Percentiles rank a stretch among this genome's conserved stretches.
Evolutionary conservation across 148 eudicot species (phyloP).

Genomic region (Dysphania ambrosioides): DNA sequence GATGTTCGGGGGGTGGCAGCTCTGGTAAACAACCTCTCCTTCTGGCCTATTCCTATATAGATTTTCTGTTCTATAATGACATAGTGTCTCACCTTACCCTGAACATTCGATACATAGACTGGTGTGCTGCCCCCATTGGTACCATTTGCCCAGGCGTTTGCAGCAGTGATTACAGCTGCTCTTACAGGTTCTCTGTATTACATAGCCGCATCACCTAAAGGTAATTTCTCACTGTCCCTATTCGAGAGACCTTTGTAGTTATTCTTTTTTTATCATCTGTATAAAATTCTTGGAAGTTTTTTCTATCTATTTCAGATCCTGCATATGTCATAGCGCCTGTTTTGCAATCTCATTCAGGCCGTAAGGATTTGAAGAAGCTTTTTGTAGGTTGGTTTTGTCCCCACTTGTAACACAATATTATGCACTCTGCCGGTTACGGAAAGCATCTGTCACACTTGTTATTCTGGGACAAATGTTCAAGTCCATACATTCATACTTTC

Average conservation of each 20-base stretch:
- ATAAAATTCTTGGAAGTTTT: background rate
- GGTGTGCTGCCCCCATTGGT: conserved; percentile 94
- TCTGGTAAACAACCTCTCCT: conserved; percentile 43
- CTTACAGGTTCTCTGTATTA: conserved; percentile 93
- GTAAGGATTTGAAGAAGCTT: conserved; percentile 76
- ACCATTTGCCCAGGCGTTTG: conserved; percentile 98
- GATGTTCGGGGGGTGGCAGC: conserved; percentile 90
- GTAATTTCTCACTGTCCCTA: conserved; percentile 27
- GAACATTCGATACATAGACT: conserved; percentile 37
- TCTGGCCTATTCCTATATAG: background rate
- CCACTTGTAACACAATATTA: background rate
- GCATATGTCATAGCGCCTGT: conserved; percentile 91
- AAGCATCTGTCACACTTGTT: background rate
- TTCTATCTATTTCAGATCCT: conserved; percentile 60
- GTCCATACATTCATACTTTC: too few relatives aligned
- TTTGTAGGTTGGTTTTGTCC: conserved; percentile 60
- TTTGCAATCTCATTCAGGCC: conserved; percentile 66
- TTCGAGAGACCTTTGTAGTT: background rate
- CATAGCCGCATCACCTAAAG: conserved; percentile 94
- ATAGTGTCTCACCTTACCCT: conserved; percentile 3
- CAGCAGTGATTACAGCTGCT: conserved; percentile 93
- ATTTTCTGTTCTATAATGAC: background rate
- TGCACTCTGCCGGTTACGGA: background rate
- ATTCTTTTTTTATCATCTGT: background rate
- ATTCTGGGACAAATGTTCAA: background rate